Evolutionary conservation across 768 basidiomycete genomes (phyloP).

Genomic region (Suillus variegatus): DNA sequence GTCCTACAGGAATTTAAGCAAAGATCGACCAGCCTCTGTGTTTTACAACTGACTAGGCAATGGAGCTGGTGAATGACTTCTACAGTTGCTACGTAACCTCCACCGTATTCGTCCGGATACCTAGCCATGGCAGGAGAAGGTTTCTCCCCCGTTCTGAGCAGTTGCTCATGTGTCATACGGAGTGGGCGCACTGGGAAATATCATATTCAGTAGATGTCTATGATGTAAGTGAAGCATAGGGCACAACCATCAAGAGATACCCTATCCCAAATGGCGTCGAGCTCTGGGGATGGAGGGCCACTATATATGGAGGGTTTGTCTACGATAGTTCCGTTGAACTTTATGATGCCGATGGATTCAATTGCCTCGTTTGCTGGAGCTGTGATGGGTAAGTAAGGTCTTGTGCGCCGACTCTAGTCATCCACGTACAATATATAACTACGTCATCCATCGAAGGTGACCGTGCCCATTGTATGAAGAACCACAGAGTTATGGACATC

Average conservation of each 20-base stretch:
- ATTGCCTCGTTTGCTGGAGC: constrained; percentile 14
- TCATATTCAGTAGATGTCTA: background rate
- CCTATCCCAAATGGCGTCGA: constrained; percentile 11
- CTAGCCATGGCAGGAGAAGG: constrained; percentile 6
- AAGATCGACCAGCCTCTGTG: background rate
- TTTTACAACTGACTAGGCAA: constrained; percentile 10
- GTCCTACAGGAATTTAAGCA: background rate
- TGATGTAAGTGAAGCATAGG: background rate
- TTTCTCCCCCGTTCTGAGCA: constrained; percentile 10
- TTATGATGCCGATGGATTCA: constrained; percentile 6
- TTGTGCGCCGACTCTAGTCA: background rate
- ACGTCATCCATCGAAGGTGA: background rate
- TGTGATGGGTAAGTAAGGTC: background rate
- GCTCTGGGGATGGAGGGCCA: constrained; percentile 7
- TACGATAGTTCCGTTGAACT: constrained; percentile 5
- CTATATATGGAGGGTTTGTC: constrained; percentile 3
- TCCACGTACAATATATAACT: background rate
- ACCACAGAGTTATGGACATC: background rate
- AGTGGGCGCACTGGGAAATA: constrained; percentile 5
- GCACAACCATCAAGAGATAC: constrained; percentile 3
- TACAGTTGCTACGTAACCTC: constrained; percentile 15
- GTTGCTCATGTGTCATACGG: constrained; percentile 12
- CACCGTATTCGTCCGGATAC: constrained; percentile 15
- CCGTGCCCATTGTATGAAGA: constrained; percentile 12
- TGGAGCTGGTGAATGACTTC: constrained; percentile 15